phyloP scores from a whole-genome alignment of 2,329 filamentous ascomycete genomes.

The Aspergillus tamarii region DNA sequence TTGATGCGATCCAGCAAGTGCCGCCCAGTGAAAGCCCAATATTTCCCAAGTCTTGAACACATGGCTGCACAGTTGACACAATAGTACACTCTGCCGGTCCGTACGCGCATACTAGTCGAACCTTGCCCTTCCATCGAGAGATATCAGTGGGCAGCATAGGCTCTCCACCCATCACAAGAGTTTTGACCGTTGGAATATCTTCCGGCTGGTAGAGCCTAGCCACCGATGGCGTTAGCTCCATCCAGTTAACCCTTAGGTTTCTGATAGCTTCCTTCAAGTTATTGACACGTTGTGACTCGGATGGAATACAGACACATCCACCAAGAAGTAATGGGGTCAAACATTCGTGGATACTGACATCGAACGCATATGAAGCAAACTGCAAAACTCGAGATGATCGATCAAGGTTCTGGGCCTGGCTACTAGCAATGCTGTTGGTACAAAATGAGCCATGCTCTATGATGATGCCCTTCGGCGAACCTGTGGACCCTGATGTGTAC shows the following conservation, averaged over 20 bases:
- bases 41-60: background rate
- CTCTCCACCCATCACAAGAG: slow-evolving; percentile 42
- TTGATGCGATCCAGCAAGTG: slow-evolving; percentile 29
- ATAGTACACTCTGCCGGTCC: slow-evolving; percentile 30
- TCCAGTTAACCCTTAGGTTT: slow-evolving; percentile 53
- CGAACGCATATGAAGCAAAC: slow-evolving; percentile 51
- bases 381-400: slow-evolving; percentile 36
- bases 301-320: slow-evolving; percentile 59
- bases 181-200: slow-evolving; percentile 41
- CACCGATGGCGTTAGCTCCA: slow-evolving; percentile 61
- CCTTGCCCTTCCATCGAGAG: background rate
- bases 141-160: slow-evolving; percentile 24
- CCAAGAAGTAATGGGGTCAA: slow-evolving; percentile 55
- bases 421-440: slow-evolving; percentile 5
- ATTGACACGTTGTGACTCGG: slow-evolving; percentile 46
- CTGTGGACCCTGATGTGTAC: slow-evolving; percentile 83
- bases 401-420: slow-evolving; percentile 4
- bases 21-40: slow-evolving; percentile 21
- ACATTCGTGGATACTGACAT: slow-evolving; percentile 53
- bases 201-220: slow-evolving; percentile 43
- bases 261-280: slow-evolving; percentile 52
- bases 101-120: slow-evolving; percentile 37
- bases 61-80: background rate
- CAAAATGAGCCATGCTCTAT: slow-evolving; percentile 62
- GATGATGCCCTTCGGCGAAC: slow-evolving; percentile 82